These are phyloP conservation scores for Luzula sylvatica DNA, from an alignment of 176 grass and related monocot species.

Conservation along the genomic window DNA sequence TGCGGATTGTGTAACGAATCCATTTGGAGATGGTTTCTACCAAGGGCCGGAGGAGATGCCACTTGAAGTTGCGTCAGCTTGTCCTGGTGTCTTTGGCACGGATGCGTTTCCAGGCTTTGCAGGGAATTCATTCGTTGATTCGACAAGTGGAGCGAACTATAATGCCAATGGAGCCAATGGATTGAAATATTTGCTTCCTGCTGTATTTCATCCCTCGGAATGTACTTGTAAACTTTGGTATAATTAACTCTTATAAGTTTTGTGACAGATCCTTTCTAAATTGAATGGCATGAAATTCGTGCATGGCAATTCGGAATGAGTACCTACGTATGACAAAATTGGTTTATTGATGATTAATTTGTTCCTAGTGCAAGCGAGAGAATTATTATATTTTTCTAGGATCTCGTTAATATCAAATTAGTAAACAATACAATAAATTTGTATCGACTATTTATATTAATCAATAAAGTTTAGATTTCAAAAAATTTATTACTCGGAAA, in stretches of 20 bases:
- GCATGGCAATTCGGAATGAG: too few relatives aligned
- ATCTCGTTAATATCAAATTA: too few relatives aligned
- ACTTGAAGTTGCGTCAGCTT: constrained; percentile 44
- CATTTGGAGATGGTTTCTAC: constrained; percentile 50
- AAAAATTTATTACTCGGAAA: too few relatives aligned
- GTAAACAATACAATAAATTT: too few relatives aligned
- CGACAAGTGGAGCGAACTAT: constrained; percentile 35
- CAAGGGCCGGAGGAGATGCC: constrained; percentile 26
- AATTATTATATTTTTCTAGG: too few relatives aligned
- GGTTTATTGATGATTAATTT: too few relatives aligned
- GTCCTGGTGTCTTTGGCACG: constrained; percentile 30
- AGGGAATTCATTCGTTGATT: constrained; percentile 21
- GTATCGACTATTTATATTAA: too few relatives aligned
- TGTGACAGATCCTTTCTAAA: too few relatives aligned
- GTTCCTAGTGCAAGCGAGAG: too few relatives aligned
- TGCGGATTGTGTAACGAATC: constrained; percentile 36
- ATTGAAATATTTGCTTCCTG: constrained; percentile 46
- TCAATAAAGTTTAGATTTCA: too few relatives aligned
- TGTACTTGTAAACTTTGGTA: constrained; percentile 28
- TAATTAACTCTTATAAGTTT: neutral
- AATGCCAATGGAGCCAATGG: constrained; percentile 34
- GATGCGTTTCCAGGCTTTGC: constrained; percentile 51
- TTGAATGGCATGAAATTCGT: too few relatives aligned
- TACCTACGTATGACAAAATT: too few relatives aligned
- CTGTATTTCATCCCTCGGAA: constrained; percentile 29